Percentiles rank a stretch among this genome's conserved stretches.
These are phyloP conservation scores for Pythium dissimile DNA, from an alignment of 352 stramenopile genomes.

Conservation along the genomic window DNA sequence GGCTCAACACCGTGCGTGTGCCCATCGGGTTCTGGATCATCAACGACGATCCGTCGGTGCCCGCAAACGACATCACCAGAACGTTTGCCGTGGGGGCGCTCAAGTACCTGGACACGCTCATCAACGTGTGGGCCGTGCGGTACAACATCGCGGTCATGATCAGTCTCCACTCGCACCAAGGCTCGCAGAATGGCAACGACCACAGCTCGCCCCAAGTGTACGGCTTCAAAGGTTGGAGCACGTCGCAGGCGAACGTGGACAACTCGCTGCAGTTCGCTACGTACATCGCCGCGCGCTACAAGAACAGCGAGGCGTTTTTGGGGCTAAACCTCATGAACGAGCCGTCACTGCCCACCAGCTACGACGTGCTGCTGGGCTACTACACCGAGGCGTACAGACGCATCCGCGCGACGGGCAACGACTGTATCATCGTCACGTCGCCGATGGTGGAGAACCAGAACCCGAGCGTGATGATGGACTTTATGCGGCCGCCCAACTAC, in stretches of 20 bases:
- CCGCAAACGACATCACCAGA: background rate
- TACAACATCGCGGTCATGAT: conserved; percentile 56
- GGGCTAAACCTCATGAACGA: conserved; percentile 59
- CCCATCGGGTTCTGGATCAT: conserved; percentile 60
- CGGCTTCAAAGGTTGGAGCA: conserved; percentile 22
- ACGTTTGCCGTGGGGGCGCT: conserved; percentile 29
- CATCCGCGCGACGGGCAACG: conserved; percentile 35
- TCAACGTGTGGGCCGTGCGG: conserved; percentile 45
- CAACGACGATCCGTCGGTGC: conserved; percentile 11
- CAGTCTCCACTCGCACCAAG: conserved; percentile 47
- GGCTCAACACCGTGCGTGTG: conserved; percentile 29
- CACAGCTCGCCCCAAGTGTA: conserved; percentile 32
- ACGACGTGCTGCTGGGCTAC: conserved; percentile 27
- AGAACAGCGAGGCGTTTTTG: conserved; percentile 39
- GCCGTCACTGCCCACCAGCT: conserved; percentile 20
- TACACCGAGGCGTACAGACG: conserved; percentile 38
- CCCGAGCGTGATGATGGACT: conserved; percentile 19
- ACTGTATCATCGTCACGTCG: conserved; percentile 38
- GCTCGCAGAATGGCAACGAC: conserved; percentile 57
- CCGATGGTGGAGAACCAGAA: conserved; percentile 40
- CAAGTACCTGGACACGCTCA: conserved; percentile 50
- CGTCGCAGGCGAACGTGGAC: conserved; percentile 26
- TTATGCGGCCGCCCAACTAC: conserved; percentile 28
- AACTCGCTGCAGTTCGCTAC: conserved; percentile 35
- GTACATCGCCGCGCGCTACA: conserved; percentile 45